phyloP scores from a whole-genome alignment of 139 green algal species.

The Chlorella vulgaris region DNA sequence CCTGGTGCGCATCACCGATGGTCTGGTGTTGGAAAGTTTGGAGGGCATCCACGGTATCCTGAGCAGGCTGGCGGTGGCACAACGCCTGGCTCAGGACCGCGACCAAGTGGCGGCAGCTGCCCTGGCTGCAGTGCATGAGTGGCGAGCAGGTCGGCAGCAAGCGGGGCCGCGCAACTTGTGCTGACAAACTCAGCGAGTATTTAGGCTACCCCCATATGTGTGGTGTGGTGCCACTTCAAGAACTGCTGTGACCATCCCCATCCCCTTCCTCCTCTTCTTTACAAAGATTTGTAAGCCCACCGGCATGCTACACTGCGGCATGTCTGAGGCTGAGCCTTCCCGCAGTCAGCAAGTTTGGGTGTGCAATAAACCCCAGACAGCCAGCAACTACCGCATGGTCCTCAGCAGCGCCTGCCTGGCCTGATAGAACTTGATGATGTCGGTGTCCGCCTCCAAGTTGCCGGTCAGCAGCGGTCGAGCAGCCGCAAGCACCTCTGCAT shows the following conservation, averaged over 20 bases:
- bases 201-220: no score
- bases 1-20: conserved; percentile 35
- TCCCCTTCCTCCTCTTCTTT: no score
- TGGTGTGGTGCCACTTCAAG: no score
- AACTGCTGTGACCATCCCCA: no score
- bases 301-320: no score
- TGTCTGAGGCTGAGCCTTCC: no score
- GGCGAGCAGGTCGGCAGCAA: conserved; percentile 1
- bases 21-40: conserved; percentile 42
- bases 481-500: conserved; percentile 61
- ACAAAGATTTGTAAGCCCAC: no score
- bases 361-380: not conserved
- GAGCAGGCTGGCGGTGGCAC: conserved; percentile 37
- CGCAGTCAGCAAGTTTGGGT: no score
- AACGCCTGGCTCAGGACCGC: conserved; percentile 20
- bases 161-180: not conserved
- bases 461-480: conserved; percentile 80
- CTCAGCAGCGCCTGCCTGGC: conserved; percentile 73
- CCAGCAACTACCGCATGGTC: conserved; percentile 6
- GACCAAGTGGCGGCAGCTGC: conserved; percentile 23
- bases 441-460: conserved; percentile 77
- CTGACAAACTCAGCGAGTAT: no score
- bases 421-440: conserved; percentile 90
- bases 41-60: conserved; percentile 50
- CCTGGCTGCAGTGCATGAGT: not conserved